Percentiles rank a stretch among this genome's conserved stretches.
Evolutionary conservation across 129 eudicot genomes (phyloP).

Genomic region (Tanacetum coccineum): DNA sequence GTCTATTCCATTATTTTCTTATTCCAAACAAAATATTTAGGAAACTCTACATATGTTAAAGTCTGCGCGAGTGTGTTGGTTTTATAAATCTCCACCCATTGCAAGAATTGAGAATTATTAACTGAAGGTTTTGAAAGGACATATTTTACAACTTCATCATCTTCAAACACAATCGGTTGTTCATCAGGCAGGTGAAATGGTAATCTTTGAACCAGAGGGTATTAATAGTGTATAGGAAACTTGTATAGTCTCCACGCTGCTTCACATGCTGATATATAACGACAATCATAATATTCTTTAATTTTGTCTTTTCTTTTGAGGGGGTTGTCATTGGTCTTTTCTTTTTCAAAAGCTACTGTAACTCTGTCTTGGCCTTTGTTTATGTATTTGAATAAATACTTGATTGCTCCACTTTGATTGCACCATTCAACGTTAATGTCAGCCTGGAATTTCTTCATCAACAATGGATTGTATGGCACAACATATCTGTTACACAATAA

Average conservation of each 20-base stretch:
- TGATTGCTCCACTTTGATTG: neutral
- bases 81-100: neutral
- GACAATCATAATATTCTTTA: neutral
- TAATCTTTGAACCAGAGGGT: neutral
- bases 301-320: neutral
- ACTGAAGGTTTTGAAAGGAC: neutral
- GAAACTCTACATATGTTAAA: neutral
- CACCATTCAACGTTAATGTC: neutral
- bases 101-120: neutral
- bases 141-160: neutral
- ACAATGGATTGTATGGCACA: neutral
- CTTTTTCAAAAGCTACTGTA: neutral
- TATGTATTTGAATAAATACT: neutral
- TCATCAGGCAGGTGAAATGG: neutral
- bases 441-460: neutral
- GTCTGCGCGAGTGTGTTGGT: neutral
- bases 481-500: neutral
- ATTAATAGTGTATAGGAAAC: neutral
- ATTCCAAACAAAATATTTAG: neutral
- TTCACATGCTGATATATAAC: neutral
- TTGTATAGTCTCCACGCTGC: neutral
- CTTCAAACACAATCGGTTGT: neutral
- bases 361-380: neutral
- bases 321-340: too few species aligned
- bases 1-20: neutral